Evolutionary conservation across 768 basidiomycete genomes (phyloP).

Genomic region (Tulasnella sp.): DNA sequence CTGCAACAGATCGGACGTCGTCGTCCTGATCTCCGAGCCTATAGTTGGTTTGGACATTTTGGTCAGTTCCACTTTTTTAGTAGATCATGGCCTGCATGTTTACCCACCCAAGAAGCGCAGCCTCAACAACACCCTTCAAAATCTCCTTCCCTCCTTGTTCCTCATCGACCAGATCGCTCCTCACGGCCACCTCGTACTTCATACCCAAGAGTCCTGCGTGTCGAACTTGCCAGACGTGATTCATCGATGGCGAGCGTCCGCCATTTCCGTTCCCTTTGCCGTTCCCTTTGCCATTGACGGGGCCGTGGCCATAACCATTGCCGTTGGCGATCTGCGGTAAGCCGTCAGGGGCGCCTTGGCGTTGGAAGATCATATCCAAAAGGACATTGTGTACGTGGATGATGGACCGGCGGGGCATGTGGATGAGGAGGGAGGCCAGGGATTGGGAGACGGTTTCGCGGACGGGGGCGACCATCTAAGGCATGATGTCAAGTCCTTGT

Average conservation of each 20-base stretch:
- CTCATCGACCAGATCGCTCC: conserved; percentile 64
- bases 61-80: neutral
- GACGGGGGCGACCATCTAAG: conserved; percentile 86
- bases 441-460: conserved; percentile 94
- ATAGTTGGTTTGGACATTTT: conserved; percentile 6
- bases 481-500: too few relatives aligned
- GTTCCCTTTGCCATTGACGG: conserved; percentile 8
- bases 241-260: conserved; percentile 33
- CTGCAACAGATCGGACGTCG: conserved; percentile 92
- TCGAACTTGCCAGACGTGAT: conserved; percentile 79
- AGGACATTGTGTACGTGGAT: conserved; percentile 72
- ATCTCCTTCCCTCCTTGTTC: conserved; percentile 40
- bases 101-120: conserved; percentile 78
- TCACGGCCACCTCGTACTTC: conserved; percentile 95
- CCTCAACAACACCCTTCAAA: conserved; percentile 74
- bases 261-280: too few relatives aligned
- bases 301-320: neutral
- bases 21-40: conserved; percentile 88
- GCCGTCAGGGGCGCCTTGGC: neutral
- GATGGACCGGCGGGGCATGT: conserved; percentile 76
- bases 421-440: conserved; percentile 73
- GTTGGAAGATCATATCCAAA: conserved; percentile 85
- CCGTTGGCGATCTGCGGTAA: neutral
- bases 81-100: neutral
- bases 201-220: conserved; percentile 96